Evolutionary conservation across 2,329 filamentous ascomycete genomes (phyloP), one percentile per base, ranked within the genome.

Genomic region (Fusarium armeniacum): DNA sequence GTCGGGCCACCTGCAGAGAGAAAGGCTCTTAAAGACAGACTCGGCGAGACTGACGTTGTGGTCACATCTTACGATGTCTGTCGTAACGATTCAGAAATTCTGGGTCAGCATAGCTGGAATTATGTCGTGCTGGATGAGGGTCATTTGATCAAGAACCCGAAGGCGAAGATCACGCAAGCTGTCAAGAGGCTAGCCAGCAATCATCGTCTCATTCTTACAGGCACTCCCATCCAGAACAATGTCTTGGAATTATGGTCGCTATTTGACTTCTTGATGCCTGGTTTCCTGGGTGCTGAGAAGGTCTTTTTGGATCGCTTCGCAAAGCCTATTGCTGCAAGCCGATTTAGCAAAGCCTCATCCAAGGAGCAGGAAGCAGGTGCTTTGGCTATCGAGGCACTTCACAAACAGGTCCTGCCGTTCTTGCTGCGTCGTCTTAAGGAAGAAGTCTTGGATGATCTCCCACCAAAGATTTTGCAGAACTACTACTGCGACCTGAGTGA

Each of bases 401-500:
- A 99, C 82, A 99, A 99, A 79, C 96, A 99, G 78, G 97, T 99
- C 3, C 83, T 99, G 35, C 96, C 96, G 2, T 99, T 99, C 90
- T 85, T 99, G 66, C 88, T 99, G 40, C 93, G 96, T 65, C 94
- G 96, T 74, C 87, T 99, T 73, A 99, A 99, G 82, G 96, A 99
- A 81, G 96, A 99, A 79, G 96, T 99, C 20, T 85, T 99, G 63
- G 93, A 99, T 73, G 96, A 99, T 75, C 84, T 99, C 11, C 96
- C 96, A 3, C 96, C 96, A 10, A 99, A 99, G 89, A 99, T 99
- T 75, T 83, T 99, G 53, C 96, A 99, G 78, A 99, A 99, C 80
- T 99, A 99, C 83, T 99, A 99, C 82, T 99, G 96, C 79, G 96
- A 99, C 76, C 90, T 97, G 20, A 97, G 93, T 75, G 96, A 99